A percentile compares a stretch with the other conserved stretches of the same genome.
phyloP scores from a whole-genome alignment of 129 eudicot species.

The Helianthus tuberosus region DNA sequence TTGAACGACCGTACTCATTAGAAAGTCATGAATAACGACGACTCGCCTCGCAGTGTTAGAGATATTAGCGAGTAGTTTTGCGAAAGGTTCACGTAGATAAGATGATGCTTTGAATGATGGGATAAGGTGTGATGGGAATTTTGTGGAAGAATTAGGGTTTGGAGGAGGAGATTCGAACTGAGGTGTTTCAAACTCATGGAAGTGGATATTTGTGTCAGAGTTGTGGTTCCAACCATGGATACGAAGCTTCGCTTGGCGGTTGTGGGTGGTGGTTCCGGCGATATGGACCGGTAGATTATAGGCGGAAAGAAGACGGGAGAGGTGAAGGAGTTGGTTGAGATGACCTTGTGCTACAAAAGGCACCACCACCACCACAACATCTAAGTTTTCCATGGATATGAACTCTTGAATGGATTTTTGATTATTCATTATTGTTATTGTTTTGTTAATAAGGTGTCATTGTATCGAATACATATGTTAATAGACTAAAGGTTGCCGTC shows the following conservation, averaged over 20 bases:
- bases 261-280: conserved; percentile 54
- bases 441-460: no score
- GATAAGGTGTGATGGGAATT: conserved; percentile 50
- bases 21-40: conserved; percentile 45
- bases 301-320: conserved; percentile 56
- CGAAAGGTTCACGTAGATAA: conserved; percentile 46
- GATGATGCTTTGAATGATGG: conserved; percentile 37
- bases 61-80: conserved; percentile 16
- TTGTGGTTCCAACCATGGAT: conserved; percentile 31
- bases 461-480: no score
- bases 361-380: conserved; percentile 14
- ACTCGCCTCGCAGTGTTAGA: conserved; percentile 10
- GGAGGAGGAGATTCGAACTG: conserved; percentile 43
- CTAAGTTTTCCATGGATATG: no score
- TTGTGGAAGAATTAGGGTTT: conserved; percentile 27
- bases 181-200: conserved; percentile 48
- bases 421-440: no score
- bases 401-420: no score
- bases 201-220: conserved; percentile 27
- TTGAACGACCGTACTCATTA: conserved; percentile 43
- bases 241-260: conserved; percentile 53
- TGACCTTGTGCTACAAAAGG: conserved; percentile 44
- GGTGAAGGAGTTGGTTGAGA: conserved; percentile 45
- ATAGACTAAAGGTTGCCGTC: no score
- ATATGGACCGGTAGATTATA: conserved; percentile 55